Evolutionary conservation across 2,329 filamentous ascomycete species (phyloP).

Genomic region (Aquanectria penicillioides): DNA sequence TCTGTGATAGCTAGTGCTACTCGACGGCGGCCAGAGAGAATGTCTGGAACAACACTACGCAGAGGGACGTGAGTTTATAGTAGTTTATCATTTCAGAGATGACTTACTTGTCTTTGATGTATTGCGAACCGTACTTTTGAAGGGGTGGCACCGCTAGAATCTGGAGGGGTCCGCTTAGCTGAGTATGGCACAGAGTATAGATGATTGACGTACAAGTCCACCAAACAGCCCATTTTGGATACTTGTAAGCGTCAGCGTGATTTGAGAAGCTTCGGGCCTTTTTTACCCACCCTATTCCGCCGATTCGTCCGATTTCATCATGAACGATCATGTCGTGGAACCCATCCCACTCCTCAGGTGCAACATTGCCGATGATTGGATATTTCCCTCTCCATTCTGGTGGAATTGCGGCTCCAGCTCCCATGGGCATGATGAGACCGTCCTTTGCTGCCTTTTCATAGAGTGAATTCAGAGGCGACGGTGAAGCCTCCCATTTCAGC

Average conservation of each 20-base stretch:
- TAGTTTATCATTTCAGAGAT: fast-evolving
- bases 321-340: conserved; percentile 19
- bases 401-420: conserved; percentile 4
- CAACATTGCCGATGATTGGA: conserved; percentile 12
- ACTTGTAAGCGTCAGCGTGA: too few relatives aligned
- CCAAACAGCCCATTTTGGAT: conserved; percentile 15
- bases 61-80: too few relatives aligned
- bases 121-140: conserved; percentile 3
- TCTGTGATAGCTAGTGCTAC: conserved; percentile 15
- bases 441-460: conserved; percentile 12
- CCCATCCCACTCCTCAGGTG: conserved; percentile 13
- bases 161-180: not conserved
- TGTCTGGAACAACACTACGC: not conserved
- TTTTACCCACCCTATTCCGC: conserved; percentile 18
- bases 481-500: conserved; percentile 10
- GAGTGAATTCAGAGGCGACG: not conserved
- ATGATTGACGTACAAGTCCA: conserved; percentile 3
- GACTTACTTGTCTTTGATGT: conserved; percentile 5
- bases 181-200: not conserved
- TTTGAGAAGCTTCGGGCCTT: too few relatives aligned
- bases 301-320: conserved; percentile 16
- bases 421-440: conserved; percentile 11
- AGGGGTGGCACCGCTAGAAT: conserved; percentile 11
- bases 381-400: conserved; percentile 3
- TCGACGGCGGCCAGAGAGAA: conserved; percentile 4